These are phyloP conservation scores for Dioscorea dumetorum DNA, from an alignment of 106 monocot species.

Conservation along the genomic window DNA sequence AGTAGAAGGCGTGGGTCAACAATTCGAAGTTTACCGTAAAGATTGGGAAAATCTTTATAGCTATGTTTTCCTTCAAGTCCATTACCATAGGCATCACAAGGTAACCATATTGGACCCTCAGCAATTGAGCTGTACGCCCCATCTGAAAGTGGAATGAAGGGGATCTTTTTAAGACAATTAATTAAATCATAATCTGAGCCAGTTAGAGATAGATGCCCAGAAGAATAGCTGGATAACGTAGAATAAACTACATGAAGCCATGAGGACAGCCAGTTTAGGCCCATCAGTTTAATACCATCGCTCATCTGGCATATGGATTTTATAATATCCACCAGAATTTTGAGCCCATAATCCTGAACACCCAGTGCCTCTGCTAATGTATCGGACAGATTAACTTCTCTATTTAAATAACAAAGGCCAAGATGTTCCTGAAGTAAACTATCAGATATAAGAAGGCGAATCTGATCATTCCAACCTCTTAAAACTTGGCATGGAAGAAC, in stretches of 20 bases:
- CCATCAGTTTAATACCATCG: constrained; percentile 38
- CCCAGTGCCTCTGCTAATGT: constrained; percentile 63
- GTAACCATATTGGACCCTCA: constrained; percentile 93
- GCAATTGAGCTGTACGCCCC: constrained; percentile 59
- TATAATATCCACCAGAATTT: constrained; percentile 57
- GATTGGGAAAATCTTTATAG: constrained; percentile 44
- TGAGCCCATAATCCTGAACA: constrained; percentile 76
- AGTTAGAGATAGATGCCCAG: constrained; percentile 20
- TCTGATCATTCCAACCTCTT: constrained; percentile 85
- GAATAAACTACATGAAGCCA: constrained; percentile 56
- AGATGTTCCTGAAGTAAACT: constrained; percentile 63
- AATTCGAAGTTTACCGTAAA: constrained; percentile 64
- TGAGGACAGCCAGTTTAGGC: constrained; percentile 71
- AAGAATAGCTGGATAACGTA: constrained; percentile 26
- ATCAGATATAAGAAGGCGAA: constrained; percentile 52
- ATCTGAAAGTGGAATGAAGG: constrained; percentile 85
- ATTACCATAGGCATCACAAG: constrained; percentile 47
- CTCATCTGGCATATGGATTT: constrained; percentile 40
- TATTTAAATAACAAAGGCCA: constrained; percentile 81
- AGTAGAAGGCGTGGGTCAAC: constrained; percentile 49
- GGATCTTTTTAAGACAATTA: constrained; percentile 46
- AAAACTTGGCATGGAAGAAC: constrained; percentile 77
- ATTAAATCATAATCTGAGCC: constrained; percentile 55
- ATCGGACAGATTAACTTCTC: constrained; percentile 79
- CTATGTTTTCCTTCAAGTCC: constrained; percentile 39